Base-by-base conservation (phyloP, 2,329 filamentous ascomycete genomes). In the Calonectria pseudoreteaudii region DNA sequence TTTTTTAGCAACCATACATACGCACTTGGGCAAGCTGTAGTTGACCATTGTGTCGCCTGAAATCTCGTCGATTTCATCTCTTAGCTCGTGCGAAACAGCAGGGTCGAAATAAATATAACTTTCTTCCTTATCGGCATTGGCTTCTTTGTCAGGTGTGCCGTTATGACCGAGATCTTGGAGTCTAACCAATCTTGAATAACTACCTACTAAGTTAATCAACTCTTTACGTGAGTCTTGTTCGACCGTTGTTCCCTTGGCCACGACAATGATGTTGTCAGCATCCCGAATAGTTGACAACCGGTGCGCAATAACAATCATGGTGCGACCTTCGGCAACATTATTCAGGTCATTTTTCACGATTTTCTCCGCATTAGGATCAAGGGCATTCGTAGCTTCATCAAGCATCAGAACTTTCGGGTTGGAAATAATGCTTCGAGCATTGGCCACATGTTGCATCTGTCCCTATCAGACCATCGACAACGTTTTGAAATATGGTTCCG, bases 371-470 rank as follows among this genome's bases (percentile, higher is more conserved):
- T 85, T 84, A 3, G 86, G 84, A 52, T 88, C 86, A 13, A 88
- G 80, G 1, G 92, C 91, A 62, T 90, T 92, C 0, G 93, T 94
- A 2, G 93, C 93, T 81, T 94, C 93, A 75, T 94, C 93, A 1
- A 94, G 85, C 36, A 94, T 89, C 0, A 94, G 84, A 53, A 94
- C 90, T 4, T 86, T 86, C 0, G 92, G 92, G 70, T 92, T 86
- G 28, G 91, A 91, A 53, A 94, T 87, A 75, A 94, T 93, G 73
- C 90, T 91, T 26, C 92, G 88, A 2, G 92, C 92, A 75, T 94
- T 93, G 2, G 92, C 90, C 31, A 94, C 86, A 7, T 92, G 88
- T 79, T 94, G 93, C 67, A 92, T 88, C 78, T 94, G 92, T 1
- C 93, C 85, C 80, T 26, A 81, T 78, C 1, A 91, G 81, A 1